Percentiles rank a stretch among this genome's conserved stretches.
These are phyloP conservation scores for Paramecium biaurelia DNA, from an alignment of 73 alveolate genomes.

Conservation along the genomic window DNA sequence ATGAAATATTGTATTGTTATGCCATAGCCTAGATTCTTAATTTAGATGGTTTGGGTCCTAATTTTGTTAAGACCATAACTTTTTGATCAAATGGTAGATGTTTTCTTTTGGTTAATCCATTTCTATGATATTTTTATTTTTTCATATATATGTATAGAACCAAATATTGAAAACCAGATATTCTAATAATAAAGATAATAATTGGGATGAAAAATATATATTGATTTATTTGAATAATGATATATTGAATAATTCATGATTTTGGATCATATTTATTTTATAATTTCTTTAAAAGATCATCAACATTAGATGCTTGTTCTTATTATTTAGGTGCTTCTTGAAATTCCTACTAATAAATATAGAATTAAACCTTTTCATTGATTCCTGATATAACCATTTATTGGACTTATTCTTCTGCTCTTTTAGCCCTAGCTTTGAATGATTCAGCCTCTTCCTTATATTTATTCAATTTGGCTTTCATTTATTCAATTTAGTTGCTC, in stretches of 20 bases:
- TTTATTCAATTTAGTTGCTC: neutral
- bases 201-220: neutral
- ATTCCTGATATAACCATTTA: conserved; percentile 6
- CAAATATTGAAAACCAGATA: neutral
- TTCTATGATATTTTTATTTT: neutral
- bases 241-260: neutral
- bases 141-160: neutral
- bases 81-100: neutral
- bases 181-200: neutral
- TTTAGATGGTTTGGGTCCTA: neutral
- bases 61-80: neutral
- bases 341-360: neutral
- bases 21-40: conserved; percentile 2
- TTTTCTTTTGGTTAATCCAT: neutral
- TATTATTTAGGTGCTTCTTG: neutral
- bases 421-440: conserved; percentile 21
- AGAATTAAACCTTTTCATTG: neutral
- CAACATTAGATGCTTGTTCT: neutral
- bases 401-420: conserved; percentile 33
- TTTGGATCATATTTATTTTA: neutral
- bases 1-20: neutral
- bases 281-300: conserved; percentile 8
- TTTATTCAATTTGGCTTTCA: conserved; percentile 32
- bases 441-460: conserved; percentile 32
- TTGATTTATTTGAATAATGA: neutral